These are phyloP conservation scores for Fomitopsis palustris DNA, from an alignment of 1,284 basidiomycete genomes.

Conservation along the genomic window DNA sequence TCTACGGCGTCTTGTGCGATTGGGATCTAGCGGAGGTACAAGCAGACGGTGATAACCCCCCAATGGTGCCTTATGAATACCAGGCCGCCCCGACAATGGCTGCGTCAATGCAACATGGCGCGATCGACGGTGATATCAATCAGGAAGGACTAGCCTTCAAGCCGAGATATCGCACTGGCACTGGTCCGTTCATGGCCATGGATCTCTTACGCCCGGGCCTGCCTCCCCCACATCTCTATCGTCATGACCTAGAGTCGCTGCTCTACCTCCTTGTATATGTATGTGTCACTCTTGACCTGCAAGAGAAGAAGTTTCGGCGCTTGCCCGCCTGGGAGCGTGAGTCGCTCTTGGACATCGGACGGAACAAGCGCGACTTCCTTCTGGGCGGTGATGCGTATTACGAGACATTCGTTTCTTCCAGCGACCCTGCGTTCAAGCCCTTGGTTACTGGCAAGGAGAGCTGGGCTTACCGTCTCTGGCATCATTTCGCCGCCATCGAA, in stretches of 20 bases:
- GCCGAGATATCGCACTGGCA: constrained; percentile 21
- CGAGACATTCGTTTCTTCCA: background rate
- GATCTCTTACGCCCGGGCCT: constrained; percentile 15
- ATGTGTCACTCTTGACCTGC: background rate
- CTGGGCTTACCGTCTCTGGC: no score
- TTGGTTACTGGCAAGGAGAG: no score
- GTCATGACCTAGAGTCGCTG: constrained; percentile 31
- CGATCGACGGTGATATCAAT: background rate
- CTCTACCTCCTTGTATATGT: constrained; percentile 20
- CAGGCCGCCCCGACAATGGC: background rate
- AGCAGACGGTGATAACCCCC: background rate
- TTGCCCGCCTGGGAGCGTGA: background rate
- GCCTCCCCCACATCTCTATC: constrained; percentile 22
- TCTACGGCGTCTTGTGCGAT: constrained; percentile 24
- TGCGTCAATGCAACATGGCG: background rate
- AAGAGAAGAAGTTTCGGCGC: background rate
- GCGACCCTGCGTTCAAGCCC: background rate
- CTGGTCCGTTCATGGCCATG: constrained; percentile 26
- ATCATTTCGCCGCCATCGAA: no score
- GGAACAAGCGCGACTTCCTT: background rate
- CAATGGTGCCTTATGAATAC: background rate
- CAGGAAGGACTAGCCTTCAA: background rate
- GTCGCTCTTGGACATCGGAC: background rate
- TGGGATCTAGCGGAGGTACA: constrained; percentile 16
- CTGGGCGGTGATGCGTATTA: background rate